These are phyloP conservation scores for Trapa bicornis DNA, from an alignment of 345 rosid species.

Conservation along the genomic window DNA sequence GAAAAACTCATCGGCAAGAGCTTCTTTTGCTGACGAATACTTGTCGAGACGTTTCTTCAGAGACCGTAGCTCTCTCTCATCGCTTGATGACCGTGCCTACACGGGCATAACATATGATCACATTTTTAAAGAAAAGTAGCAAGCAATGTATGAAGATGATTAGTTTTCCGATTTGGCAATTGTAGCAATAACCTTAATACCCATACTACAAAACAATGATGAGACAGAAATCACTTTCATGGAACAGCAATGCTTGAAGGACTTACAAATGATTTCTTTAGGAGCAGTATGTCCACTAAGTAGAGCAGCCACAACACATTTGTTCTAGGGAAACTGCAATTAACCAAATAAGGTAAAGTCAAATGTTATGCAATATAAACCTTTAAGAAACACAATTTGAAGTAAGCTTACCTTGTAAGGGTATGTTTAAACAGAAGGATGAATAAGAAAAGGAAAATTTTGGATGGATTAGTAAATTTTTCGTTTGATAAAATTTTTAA, in stretches of 20 bases:
- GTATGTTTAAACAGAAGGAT: too few relatives aligned
- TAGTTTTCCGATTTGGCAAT: not conserved
- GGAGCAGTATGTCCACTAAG: conserved; percentile 66
- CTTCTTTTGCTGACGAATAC: conserved; percentile 68
- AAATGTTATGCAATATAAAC: too few relatives aligned
- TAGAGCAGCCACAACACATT: conserved; percentile 85
- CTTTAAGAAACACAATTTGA: too few relatives aligned
- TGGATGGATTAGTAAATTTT: too few relatives aligned
- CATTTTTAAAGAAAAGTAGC: not conserved
- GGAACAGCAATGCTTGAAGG: not conserved
- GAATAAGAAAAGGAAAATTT: too few relatives aligned
- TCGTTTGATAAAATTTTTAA: too few relatives aligned
- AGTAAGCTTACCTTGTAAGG: too few relatives aligned
- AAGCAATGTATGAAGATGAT: not conserved
- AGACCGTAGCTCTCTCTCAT: conserved; percentile 68
- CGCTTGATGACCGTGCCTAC: conserved; percentile 57
- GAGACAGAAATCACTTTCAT: not conserved
- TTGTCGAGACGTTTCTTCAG: conserved; percentile 68
- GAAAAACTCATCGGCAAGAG: conserved; percentile 65
- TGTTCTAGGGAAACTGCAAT: conserved; percentile 70
- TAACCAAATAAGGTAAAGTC: conserved; percentile 3
- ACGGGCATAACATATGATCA: not conserved
- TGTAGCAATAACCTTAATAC: not conserved
- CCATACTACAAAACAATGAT: not conserved
- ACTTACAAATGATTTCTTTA: conserved; percentile 88